Evolutionary conservation across 352 stramenopile species (phyloP), one percentile per base, ranked within the genome.

Genomic region (Globisporangium barbulae): DNA sequence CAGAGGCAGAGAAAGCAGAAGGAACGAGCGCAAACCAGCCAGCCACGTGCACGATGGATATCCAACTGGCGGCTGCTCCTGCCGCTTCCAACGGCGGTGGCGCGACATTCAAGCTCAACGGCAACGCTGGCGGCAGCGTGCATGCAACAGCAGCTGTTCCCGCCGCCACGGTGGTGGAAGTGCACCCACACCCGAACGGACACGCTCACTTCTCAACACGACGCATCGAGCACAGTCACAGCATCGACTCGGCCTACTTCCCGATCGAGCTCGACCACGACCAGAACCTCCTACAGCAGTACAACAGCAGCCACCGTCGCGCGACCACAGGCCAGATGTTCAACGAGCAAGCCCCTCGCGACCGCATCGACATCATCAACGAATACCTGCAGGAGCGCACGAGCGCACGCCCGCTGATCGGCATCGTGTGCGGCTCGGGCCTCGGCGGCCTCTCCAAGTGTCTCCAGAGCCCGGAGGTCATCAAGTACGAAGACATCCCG

Each of bases 401-500:
- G 53, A 73, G 67, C 31, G 73, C 72, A 37, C 76, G 77, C 2
- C 86, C 86, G 53, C 68, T 90, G 31, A 81, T 95, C 39, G 84
- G 86, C 52, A 67, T 99, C 67, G 91, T 99, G 45, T 98, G 95
- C 71, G 97, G 97, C 56, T 98, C 92, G 12, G 96, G 97, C 1
- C 89, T 99, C 45, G 94, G 92, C 21, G 85, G 81, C 9, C 83
- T 99, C 17, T 96, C 89, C 64, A 90, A 98, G 67, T 87, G 83
- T 22, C 75, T 99, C 6, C 76, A 88, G 8, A 89, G 91, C 44
- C 89, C 87, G n/a, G 62, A 98, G 22, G 88, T 85, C 19, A 88
- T 99, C 65, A 87, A 93, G 52, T 99, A 99, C 71, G 65, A 83
- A 25, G 89, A 97, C 61, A 98, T 99, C 62, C 96, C 96, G 19